These are phyloP conservation scores for Scheffersomyces parashehatae DNA, from an alignment of 1,139 yeast species.

Conservation along the genomic window DNA sequence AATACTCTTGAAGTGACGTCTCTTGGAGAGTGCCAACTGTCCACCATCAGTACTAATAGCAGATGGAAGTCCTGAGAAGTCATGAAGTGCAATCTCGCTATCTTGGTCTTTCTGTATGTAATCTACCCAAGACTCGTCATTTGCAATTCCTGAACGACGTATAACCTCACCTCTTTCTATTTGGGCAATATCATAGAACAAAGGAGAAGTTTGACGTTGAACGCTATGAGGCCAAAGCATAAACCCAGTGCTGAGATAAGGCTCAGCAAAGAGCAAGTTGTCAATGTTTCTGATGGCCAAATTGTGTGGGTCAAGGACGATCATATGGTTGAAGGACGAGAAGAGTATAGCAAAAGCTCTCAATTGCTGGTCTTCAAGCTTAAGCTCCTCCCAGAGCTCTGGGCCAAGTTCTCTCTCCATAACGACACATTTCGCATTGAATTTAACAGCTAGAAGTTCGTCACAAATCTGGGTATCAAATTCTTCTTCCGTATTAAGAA, in stretches of 20 bases:
- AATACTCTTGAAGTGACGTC: constrained; percentile 29
- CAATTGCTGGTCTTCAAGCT: constrained; percentile 26
- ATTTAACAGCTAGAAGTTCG: constrained; percentile 23
- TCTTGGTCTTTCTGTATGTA: constrained; percentile 20
- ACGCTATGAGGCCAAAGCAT: constrained; percentile 43
- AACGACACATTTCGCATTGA: constrained; percentile 34
- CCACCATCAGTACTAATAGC: constrained; percentile 35
- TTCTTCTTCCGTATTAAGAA: constrained; percentile 27
- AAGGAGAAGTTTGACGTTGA: constrained; percentile 38
- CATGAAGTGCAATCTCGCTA: constrained; percentile 30
- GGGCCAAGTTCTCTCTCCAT: constrained; percentile 30
- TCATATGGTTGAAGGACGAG: constrained; percentile 35
- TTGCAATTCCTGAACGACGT: constrained; percentile 30
- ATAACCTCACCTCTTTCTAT: constrained; percentile 29
- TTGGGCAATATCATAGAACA: constrained; percentile 35
- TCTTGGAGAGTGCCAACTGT: constrained; percentile 36
- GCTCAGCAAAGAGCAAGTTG: constrained; percentile 23
- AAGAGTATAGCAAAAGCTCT: constrained; percentile 35
- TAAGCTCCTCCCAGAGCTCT: constrained; percentile 17
- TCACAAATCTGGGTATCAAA: constrained; percentile 32
- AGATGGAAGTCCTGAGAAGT: constrained; percentile 32
- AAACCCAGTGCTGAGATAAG: constrained; percentile 29
- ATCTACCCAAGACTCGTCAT: constrained; percentile 23
- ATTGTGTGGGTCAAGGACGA: constrained; percentile 38
- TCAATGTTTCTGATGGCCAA: constrained; percentile 37